phyloP scores from a whole-genome alignment of 2,329 filamentous ascomycete species.

The Phaeoacremonium minimum region DNA sequence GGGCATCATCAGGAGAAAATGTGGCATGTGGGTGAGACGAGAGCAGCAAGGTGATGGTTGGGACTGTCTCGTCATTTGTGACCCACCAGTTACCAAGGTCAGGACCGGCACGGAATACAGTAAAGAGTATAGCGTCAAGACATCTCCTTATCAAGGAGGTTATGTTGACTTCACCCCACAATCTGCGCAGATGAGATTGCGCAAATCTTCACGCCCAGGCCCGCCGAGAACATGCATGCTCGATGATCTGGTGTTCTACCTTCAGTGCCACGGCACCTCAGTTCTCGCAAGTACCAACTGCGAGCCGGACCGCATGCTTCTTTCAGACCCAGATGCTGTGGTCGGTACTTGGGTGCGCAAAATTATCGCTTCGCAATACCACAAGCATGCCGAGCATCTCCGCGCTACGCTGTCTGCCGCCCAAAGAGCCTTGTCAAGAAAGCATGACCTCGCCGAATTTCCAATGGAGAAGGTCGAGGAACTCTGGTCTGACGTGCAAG shows the following conservation, averaged over 20 bases:
- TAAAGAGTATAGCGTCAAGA: slow-evolving; percentile 8
- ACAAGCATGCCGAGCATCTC: slow-evolving; percentile 15
- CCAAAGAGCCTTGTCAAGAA: slow-evolving; percentile 17
- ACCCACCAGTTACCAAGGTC: slow-evolving; percentile 14
- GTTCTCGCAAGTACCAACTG: slow-evolving; percentile 6
- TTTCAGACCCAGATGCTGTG: slow-evolving; percentile 8
- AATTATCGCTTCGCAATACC: slow-evolving; percentile 17
- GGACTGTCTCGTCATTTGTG: slow-evolving; percentile 17
- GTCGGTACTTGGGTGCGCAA: slow-evolving; percentile 15
- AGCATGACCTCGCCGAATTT: slow-evolving; percentile 14
- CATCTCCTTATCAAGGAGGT: slow-evolving; percentile 15
- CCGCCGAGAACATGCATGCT: slow-evolving; percentile 14
- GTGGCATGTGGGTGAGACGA: slow-evolving; percentile 13
- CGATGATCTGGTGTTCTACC: slow-evolving; percentile 18
- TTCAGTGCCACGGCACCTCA: slow-evolving; percentile 10
- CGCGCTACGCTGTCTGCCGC: slow-evolving; percentile 13
- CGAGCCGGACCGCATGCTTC: neutral
- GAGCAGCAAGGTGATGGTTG: slow-evolving; percentile 11
- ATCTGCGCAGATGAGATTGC: slow-evolving; percentile 7
- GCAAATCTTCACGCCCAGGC: slow-evolving; percentile 3
- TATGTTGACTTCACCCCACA: slow-evolving; percentile 19
- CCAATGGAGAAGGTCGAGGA: slow-evolving; percentile 16
- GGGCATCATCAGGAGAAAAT: slow-evolving; percentile 15
- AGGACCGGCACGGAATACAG: slow-evolving; percentile 12
- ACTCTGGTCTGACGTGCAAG: slow-evolving; percentile 19